A percentile compares a stretch with the other conserved stretches of the same genome.
Evolutionary conservation across 306 rosid genomes (phyloP).

Genomic region (Pueraria montana): DNA sequence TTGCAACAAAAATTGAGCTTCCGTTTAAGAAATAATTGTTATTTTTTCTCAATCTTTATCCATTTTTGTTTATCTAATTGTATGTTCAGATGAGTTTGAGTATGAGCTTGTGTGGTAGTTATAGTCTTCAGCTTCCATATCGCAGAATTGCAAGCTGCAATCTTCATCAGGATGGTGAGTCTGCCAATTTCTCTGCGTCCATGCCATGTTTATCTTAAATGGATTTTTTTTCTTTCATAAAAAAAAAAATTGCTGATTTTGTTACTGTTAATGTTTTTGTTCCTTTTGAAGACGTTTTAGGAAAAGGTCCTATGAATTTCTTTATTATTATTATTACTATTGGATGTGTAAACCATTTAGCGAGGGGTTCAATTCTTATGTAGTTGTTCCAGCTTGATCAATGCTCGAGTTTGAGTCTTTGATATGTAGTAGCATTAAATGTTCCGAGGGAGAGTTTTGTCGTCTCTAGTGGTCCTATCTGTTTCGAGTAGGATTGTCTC

Average conservation of each 20-base stretch:
- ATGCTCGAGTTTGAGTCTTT: neutral
- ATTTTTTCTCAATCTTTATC: neutral
- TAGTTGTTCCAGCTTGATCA: too few species aligned
- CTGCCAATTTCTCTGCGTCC: neutral
- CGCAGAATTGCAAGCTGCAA: constrained; percentile 47
- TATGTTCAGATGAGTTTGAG: constrained; percentile 52
- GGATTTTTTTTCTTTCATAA: neutral
- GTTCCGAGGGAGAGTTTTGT: too few species aligned
- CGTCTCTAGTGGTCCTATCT: too few species aligned
- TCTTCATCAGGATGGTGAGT: constrained; percentile 35
- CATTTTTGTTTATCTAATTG: neutral
- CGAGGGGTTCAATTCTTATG: too few species aligned
- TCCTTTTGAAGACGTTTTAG: neutral
- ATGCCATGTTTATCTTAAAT: neutral
- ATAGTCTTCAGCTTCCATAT: constrained; percentile 38
- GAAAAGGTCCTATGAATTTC: constrained; percentile 13
- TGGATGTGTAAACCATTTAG: too few species aligned
- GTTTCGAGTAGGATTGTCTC: too few species aligned
- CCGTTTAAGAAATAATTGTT: neutral
- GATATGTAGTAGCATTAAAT: neutral
- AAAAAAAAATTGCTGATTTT: neutral
- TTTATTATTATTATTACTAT: neutral
- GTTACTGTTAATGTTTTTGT: constrained; percentile 5
- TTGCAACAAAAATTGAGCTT: neutral
- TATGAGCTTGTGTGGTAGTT: constrained; percentile 44